phyloP scores from a whole-genome alignment of 257 asterid genomes.

The Przewalskia tangutica region DNA sequence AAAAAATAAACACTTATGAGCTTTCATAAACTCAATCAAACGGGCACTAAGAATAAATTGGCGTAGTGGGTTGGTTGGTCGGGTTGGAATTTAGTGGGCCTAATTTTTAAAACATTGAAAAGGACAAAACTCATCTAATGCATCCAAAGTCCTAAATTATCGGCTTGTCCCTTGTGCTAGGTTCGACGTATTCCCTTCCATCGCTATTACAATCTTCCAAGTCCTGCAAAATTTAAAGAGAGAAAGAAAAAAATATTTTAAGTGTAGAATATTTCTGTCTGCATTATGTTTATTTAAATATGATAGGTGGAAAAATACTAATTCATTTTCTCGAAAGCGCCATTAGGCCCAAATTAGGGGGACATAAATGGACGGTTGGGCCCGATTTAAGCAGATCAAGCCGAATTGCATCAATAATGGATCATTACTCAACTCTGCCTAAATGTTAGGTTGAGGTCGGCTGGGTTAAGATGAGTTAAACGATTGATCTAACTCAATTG shows the following conservation, averaged over 20 bases:
- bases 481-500: neutral
- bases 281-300: neutral
- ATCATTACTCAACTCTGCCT: neutral
- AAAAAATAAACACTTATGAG: too few species aligned
- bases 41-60: neutral
- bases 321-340: neutral
- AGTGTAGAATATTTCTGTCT: neutral
- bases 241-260: neutral
- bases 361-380: neutral
- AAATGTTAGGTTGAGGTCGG: neutral
- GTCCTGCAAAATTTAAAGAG: neutral
- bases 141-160: conserved; percentile 2
- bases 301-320: neutral
- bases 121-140: neutral
- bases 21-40: too few species aligned
- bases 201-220: neutral
- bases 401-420: neutral
- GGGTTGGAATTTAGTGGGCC: neutral
- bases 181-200: neutral
- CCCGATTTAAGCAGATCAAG: too few species aligned
- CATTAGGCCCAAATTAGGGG: neutral
- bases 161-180: conserved; percentile 5
- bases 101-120: neutral
- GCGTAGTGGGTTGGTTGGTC: conserved; percentile 1
- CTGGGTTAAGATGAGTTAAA: neutral